Conservation (phyloP, 208 protist species). For the Chromosphaera perkinsii region DNA sequence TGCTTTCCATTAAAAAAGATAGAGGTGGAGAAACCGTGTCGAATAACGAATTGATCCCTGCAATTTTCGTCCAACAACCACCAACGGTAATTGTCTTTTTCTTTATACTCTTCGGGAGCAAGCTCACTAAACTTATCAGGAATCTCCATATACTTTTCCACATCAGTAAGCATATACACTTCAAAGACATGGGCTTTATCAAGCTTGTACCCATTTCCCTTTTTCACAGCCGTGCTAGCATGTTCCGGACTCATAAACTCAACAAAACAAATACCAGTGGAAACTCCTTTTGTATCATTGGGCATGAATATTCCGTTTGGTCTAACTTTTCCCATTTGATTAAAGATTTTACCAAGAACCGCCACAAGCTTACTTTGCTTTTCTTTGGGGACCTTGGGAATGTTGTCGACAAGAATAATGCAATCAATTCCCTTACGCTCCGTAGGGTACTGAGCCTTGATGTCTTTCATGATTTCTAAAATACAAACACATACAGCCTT, state of each 20-base stretch:
- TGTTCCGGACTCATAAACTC: conserved; percentile 44
- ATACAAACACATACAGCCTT: no score
- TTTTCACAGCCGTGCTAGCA: conserved; percentile 33
- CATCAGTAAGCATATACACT: conserved; percentile 44
- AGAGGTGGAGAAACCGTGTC: conserved; percentile 38
- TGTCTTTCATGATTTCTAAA: no score
- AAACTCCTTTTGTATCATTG: conserved; percentile 4
- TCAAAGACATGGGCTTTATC: conserved; percentile 59
- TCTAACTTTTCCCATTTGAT: conserved; percentile 7
- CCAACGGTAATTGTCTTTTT: conserved; percentile 21
- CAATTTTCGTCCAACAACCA: conserved; percentile 25
- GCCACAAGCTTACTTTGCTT: conserved; percentile 55
- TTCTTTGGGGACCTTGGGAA: conserved; percentile 41
- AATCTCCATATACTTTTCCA: conserved; percentile 37
- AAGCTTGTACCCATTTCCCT: conserved; percentile 47
- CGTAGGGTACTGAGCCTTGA: no score
- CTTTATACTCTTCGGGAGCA: background rate
- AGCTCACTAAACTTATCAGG: conserved; percentile 13
- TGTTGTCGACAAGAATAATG: conserved; percentile 52
- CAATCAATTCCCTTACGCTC: conserved; percentile 27
- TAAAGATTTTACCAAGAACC: conserved; percentile 48
- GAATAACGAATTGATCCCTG: conserved; percentile 44
- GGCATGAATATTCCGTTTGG: conserved; percentile 37
- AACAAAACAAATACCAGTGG: conserved; percentile 44
- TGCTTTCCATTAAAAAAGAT: conserved; percentile 43